phyloP scores from a whole-genome alignment of 345 rosid genomes.

The Salix koriyanagi region DNA sequence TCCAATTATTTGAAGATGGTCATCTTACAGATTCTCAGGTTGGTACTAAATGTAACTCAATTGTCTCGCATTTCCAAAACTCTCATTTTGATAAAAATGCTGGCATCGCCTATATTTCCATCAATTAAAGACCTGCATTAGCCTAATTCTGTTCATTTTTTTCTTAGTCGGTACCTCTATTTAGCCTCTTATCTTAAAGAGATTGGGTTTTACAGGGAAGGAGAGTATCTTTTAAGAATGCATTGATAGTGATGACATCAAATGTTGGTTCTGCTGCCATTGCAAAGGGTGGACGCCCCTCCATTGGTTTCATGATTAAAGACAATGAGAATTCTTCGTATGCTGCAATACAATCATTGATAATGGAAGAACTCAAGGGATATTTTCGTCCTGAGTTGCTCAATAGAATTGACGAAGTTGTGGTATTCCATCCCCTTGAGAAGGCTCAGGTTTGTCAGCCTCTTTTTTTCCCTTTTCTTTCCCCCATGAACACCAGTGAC shows the following conservation, averaged over 20 bases:
- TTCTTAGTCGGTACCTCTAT: background rate
- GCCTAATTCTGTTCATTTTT: background rate
- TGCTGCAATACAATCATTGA: slow-evolving; percentile 70
- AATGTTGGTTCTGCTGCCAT: slow-evolving; percentile 85
- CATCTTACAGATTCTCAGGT: slow-evolving; percentile 99
- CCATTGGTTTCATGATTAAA: slow-evolving; percentile 56
- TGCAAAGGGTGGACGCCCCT: slow-evolving; percentile 77
- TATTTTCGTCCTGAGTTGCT: slow-evolving; percentile 94
- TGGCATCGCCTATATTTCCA: background rate
- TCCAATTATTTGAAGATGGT: slow-evolving; percentile 96
- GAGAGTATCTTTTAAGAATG: slow-evolving; percentile 90
- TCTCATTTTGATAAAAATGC: background rate
- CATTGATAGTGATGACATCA: slow-evolving; percentile 90
- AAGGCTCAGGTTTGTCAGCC: slow-evolving; percentile 71
- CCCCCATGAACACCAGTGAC: background rate
- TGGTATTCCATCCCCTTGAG: slow-evolving; percentile 80
- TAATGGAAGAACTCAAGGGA: slow-evolving; percentile 76
- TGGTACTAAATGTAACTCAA: slow-evolving; percentile 4
- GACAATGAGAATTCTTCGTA: slow-evolving; percentile 59
- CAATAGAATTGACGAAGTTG: slow-evolving; percentile 92
- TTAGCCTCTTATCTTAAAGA: slow-evolving; percentile 2
- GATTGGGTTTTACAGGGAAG: slow-evolving; percentile 56
- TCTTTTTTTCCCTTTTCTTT: background rate
- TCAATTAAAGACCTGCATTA: background rate
- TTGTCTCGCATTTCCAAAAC: background rate